phyloP scores from a whole-genome alignment of 2,329 filamentous ascomycete genomes.

The Saccharata proteae region DNA sequence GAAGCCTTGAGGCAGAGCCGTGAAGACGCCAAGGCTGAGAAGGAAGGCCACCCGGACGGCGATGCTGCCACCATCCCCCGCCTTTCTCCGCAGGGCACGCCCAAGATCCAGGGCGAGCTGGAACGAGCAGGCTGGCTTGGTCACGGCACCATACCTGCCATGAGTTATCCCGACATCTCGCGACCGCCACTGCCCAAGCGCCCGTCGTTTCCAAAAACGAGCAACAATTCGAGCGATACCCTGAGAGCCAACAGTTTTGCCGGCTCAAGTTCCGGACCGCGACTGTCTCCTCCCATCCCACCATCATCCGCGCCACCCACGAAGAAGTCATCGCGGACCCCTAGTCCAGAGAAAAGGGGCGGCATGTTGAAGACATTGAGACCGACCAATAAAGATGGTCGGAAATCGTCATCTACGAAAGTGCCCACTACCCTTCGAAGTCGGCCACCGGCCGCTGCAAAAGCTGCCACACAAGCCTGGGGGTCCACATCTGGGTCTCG shows the following conservation, averaged over 20 bases:
- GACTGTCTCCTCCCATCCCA: too few species aligned
- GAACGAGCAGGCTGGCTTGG: slow-evolving; percentile 54
- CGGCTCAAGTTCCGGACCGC: too few species aligned
- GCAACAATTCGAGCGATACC: slow-evolving; percentile 30
- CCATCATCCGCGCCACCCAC: too few species aligned
- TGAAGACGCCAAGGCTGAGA: slow-evolving; percentile 37
- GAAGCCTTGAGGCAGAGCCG: slow-evolving; percentile 63
- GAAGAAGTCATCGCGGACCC: slow-evolving; percentile 42
- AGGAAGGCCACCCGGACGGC: slow-evolving; percentile 6
- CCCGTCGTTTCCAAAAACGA: slow-evolving; percentile 34
- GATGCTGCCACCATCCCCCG: background rate
- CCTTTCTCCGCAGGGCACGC: too few species aligned
- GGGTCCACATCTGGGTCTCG: slow-evolving; percentile 17
- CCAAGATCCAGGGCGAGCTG: slow-evolving; percentile 4
- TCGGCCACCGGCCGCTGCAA: slow-evolving; percentile 44
- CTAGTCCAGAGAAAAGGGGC: slow-evolving; percentile 50
- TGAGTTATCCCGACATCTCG: slow-evolving; percentile 72
- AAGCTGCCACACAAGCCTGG: slow-evolving; percentile 54
- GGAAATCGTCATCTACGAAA: slow-evolving; percentile 34
- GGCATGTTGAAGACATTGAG: slow-evolving; percentile 45
- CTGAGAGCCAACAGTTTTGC: background rate
- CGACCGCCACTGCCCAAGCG: slow-evolving; percentile 51
- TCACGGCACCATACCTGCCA: slow-evolving; percentile 67
- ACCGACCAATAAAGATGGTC: slow-evolving; percentile 29
- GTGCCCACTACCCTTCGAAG: slow-evolving; percentile 33